Conservation (phyloP, 208 protist species). For the Blechomonas ayalai region DNA sequence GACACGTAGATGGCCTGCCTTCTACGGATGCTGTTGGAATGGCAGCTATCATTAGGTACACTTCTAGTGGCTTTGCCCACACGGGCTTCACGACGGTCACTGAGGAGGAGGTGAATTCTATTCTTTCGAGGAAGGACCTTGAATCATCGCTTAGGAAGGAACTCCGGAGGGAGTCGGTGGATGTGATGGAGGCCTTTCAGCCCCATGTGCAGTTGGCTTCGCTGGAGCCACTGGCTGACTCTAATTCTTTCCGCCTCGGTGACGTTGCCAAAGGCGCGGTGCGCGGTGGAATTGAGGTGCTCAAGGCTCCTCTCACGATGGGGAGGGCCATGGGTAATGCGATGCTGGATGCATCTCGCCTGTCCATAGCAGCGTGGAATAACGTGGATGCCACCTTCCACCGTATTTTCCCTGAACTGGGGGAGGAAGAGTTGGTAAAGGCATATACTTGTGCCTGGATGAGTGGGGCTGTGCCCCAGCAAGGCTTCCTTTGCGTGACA, state of each 20-base stretch:
- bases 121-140: slow-evolving; percentile 3
- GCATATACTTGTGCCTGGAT: slow-evolving; percentile 43
- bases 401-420: slow-evolving; percentile 48
- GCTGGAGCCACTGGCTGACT: slow-evolving; percentile 28
- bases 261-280: slow-evolving; percentile 47
- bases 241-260: slow-evolving; percentile 17
- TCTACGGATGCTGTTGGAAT: no score
- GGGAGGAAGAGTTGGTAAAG: slow-evolving; percentile 49
- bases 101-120: slow-evolving; percentile 26
- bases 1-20: no score
- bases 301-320: slow-evolving; percentile 65
- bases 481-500: slow-evolving; percentile 61
- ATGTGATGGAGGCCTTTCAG: slow-evolving; percentile 25
- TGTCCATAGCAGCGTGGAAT: slow-evolving; percentile 49
- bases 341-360: slow-evolving; percentile 60
- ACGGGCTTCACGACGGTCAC: slow-evolving; percentile 41
- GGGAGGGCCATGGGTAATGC: slow-evolving; percentile 48
- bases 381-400: slow-evolving; percentile 53
- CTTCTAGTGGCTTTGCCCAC: slow-evolving; percentile 26
- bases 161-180: slow-evolving; percentile 3
- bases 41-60: slow-evolving; percentile 55
- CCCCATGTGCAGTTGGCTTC: slow-evolving; percentile 66
- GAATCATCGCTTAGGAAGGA: slow-evolving; percentile 4
- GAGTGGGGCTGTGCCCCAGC: slow-evolving; percentile 25
- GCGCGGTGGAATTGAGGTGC: slow-evolving; percentile 55